Evolutionary conservation across 306 rosid genomes (phyloP), one percentile per base, ranked within the genome.

Genomic region (Hippophae tibetana): DNA sequence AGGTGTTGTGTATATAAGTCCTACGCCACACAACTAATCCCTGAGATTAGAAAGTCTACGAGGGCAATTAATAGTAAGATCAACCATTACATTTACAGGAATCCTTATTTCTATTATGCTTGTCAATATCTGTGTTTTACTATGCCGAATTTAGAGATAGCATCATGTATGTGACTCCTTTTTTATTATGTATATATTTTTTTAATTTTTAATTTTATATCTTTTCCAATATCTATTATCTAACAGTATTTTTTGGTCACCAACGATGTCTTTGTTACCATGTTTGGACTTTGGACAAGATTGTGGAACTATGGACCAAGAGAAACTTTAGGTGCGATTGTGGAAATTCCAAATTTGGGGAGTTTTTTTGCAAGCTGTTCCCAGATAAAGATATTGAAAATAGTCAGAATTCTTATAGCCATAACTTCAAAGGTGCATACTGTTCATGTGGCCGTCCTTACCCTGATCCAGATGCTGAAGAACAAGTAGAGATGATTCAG

Each of bases 231-330:
- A 57, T 48, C 54, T 70, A 61, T 38, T 8, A 26, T 42, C 46
- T 58, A n/a, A 59, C 53, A 52, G 6, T 53, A 59, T 45, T 64
- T 64, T 52, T 63, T 31, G 38, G 38, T 31, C 5, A 31, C 38
- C 38, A 31, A 31, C 5, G 38, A 4, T 31, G 38, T 31, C 5
- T 31, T 31, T 31, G 38, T 31, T 31, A 31, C 38, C 57, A 10
- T 56, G 54, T 12, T 64, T 81, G 57, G 56, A 72, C 49, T 61
- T 48, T 61, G 66, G 42, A 64, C 56, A 72, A 93, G 99, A 83
- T 93, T 57, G 90, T 93, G 73, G 99, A 93, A 72, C 78, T 93
- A 27, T 93, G 99, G 99, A 93, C 99, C 66, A 93, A 88, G 75
- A 84, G 97, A 73, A 84, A 80, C 76, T 93, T 93, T 62, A 84